phyloP scores from a whole-genome alignment of 169 alveolate species.

The Plasmodium adleri region DNA sequence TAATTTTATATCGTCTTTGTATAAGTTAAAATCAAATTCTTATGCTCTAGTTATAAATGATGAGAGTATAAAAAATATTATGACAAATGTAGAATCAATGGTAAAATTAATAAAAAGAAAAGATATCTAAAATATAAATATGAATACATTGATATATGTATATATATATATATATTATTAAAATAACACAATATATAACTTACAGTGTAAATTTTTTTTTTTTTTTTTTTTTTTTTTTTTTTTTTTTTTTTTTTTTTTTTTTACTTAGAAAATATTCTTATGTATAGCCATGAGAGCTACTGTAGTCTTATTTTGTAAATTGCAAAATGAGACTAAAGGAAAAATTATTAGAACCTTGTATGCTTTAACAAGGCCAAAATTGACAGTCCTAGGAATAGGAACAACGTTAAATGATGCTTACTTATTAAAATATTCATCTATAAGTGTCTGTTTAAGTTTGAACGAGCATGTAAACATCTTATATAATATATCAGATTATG shows the following conservation, averaged over 20 bases:
- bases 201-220: neutral
- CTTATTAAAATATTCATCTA: constrained; percentile 53
- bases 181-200: neutral
- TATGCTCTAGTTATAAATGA: constrained; percentile 72
- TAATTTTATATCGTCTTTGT: constrained; percentile 74
- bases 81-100: constrained; percentile 79
- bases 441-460: constrained; percentile 72
- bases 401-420: constrained; percentile 62
- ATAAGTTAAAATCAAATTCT: constrained; percentile 34
- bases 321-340: constrained; percentile 69
- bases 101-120: constrained; percentile 13
- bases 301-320: constrained; percentile 64
- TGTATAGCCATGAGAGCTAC: constrained; percentile 72
- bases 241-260: constrained; percentile 3
- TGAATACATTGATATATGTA: too few relatives aligned
- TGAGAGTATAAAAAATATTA: constrained; percentile 32
- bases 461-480: constrained; percentile 45
- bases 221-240: neutral
- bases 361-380: constrained; percentile 31
- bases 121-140: too few relatives aligned
- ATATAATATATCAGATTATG: constrained; percentile 71
- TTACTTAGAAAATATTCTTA: constrained; percentile 44
- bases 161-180: neutral
- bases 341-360: constrained; percentile 35
- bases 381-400: constrained; percentile 71